Evolutionary conservation across 306 rosid species (phyloP).

Genomic region (Acacia crassicarpa): DNA sequence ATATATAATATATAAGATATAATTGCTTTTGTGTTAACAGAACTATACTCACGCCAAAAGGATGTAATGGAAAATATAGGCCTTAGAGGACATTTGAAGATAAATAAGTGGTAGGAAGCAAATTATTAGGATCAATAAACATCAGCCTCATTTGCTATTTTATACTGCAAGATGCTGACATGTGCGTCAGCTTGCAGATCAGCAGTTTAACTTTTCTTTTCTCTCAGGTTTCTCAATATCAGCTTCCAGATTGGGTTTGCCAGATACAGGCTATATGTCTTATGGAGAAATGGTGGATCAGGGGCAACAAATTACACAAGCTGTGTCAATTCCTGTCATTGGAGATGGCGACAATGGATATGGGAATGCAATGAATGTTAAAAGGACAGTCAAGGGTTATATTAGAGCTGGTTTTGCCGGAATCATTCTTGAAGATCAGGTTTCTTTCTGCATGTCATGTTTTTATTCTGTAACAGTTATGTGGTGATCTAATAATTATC

Average conservation of each 20-base stretch:
- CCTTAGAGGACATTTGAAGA: neutral
- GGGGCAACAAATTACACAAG: conserved; percentile 63
- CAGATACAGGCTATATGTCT: conserved; percentile 80
- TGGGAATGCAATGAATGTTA: conserved; percentile 87
- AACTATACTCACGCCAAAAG: neutral
- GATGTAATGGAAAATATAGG: neutral
- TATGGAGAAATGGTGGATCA: conserved; percentile 88
- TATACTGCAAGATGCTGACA: neutral
- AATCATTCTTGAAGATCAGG: conserved; percentile 91
- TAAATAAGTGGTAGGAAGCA: neutral
- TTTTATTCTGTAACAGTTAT: neutral
- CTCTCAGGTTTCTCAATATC: conserved; percentile 75
- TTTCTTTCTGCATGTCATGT: conserved; percentile 18
- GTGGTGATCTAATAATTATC: neutral
- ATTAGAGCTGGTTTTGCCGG: conserved; percentile 84
- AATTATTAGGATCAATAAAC: neutral
- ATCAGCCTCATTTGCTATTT: neutral
- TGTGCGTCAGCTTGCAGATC: neutral
- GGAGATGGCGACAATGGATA: conserved; percentile 92
- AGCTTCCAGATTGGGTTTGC: conserved; percentile 78
- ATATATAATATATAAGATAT: neutral
- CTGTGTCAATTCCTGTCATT: conserved; percentile 81
- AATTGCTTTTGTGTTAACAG: neutral
- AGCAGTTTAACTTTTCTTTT: neutral
- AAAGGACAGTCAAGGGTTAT: conserved; percentile 82